phyloP scores from a whole-genome alignment of 495 filamentous ascomycete species.

The Apiosordaria backusii region DNA sequence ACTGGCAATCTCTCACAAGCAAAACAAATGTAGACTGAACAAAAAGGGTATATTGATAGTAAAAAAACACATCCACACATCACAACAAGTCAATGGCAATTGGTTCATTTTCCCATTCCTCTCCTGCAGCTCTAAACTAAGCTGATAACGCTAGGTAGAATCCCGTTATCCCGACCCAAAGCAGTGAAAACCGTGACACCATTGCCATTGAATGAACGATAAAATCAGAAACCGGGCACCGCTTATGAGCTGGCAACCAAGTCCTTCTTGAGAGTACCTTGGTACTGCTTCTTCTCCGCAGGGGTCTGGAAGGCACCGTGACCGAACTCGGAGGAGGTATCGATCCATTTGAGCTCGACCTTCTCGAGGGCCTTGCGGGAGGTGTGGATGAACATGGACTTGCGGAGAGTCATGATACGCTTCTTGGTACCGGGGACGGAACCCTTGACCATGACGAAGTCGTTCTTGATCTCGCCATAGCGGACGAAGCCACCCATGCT shows the following conservation, averaged over 20 bases:
- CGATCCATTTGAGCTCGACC: constrained; percentile 99
- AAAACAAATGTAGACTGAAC: background rate
- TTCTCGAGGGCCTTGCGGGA: constrained; percentile 94
- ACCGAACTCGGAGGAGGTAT: constrained; percentile 99
- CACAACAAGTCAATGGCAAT: constrained; percentile 24
- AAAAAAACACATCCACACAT: constrained; percentile 3
- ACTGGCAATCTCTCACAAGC: too few relatives aligned
- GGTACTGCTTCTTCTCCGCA: constrained; percentile 90
- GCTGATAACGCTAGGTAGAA: constrained; percentile 39
- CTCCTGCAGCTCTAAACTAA: constrained; percentile 46
- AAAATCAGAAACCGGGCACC: constrained; percentile 38
- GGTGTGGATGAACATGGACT: constrained; percentile 98
- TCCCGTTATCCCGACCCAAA: constrained; percentile 42
- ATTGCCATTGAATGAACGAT: constrained; percentile 50
- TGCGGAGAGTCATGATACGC: constrained; percentile 97
- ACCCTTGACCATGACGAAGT: constrained; percentile 98
- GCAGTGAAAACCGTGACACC: constrained; percentile 51
- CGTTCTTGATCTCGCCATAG: constrained; percentile 99
- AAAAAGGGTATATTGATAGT: background rate
- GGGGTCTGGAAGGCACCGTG: constrained; percentile 99
- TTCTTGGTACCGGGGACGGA: constrained; percentile 98
- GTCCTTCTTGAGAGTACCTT: constrained; percentile 99
- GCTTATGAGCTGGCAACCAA: constrained; percentile 66
- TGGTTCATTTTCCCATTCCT: constrained; percentile 39
- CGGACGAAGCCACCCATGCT: constrained; percentile 98